Evolutionary conservation across 2,329 filamentous ascomycete species (phyloP), one percentile per base, ranked within the genome.

Genomic region (Penicillium sp.): DNA sequence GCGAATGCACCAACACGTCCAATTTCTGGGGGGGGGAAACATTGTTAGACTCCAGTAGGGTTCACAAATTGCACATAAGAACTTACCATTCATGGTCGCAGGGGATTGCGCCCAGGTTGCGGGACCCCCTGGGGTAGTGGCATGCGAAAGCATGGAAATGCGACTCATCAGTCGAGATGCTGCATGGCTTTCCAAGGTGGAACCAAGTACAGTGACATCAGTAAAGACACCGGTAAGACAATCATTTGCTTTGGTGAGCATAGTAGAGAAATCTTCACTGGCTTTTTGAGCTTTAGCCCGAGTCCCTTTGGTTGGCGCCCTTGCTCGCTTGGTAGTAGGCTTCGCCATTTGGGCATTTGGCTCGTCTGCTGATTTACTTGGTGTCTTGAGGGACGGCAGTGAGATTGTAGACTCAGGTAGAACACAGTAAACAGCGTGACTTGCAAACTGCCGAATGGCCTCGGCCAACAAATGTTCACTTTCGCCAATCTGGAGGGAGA

Each of bases 321-420:
- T 71, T 11, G 67, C 57, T 59, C 57, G 70, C 21, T 67, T 69
- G 6, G 65, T 67, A 9, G 64, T 54, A n/a, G 66, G 39, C 53
- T 69, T 72, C 19, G 42, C 25, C 19, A 58, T 42, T 11, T 72
- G 65, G 27, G 67, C 63, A n/a, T 58, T 62, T 59, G 76, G 77
- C 33, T 82, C 82, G 26, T 76, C 66, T 27, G 64, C 57, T 16
- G 68, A 55, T 50, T 67, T 71, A 39, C 50, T 60, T 4, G 69
- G 64, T 57, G 59, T 75, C 71, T 62, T 72, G 69, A 93, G 80
- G 0, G 91, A 87, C 1, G 93, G 92, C 58, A 93, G 89, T 0
- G 92, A 96, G 26, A 97, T 87, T 0, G 92, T 96, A 0, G 95
- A 97, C 67, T 99, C 95, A 46, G 93, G 91, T 16, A 98, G 83